Base-by-base conservation (phyloP, 345 rosid species). In the Heritiera littoralis region DNA sequence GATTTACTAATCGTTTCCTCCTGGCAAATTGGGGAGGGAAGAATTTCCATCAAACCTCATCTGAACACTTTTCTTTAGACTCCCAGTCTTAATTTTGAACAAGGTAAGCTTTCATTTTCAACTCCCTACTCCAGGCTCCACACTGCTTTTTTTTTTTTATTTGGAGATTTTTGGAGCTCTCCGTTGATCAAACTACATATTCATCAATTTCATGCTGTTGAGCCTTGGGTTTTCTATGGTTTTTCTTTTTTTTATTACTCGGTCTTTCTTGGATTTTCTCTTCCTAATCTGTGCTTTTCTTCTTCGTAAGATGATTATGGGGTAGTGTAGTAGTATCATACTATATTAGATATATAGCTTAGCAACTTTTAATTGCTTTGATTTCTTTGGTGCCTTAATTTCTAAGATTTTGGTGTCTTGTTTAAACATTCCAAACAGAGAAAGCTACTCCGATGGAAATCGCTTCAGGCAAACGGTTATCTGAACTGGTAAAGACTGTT, bases 381-480 rank as follows among this genome's bases (percentile, higher is more conserved):
- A 54, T 59, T 54, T 28, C 13, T 58, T 43, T 67, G 49, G 76
- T 55, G 43, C 32, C 63, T 55, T 74, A 12, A 2, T 51, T 15
- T 52, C 45, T 52, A 28, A 70, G 58, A 48, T 46, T 70, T 32
- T 51, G 61, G n/a, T 73, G 11, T n/a, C 20, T 73, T 56, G 9
- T 56, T 58, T 56, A 20, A 74, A 15, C 45, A 32, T 72, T 9
- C 75, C 75, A 65, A 7, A 15, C 38, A 35, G 38, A 35, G 38
- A 4, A 15, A 14, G 56, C 20, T 66, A 38, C 54, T 40, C 17
- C 3, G 17, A 84, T 88, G 85, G 85, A 84, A 61, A 76, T 82
- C 23, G 18, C 85, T 32, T 74, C 85, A 5, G 65, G 78, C 46
- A 84, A 77, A 81, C 81, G 87, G 86, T 64, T 84, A 54, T 75